Percentiles rank a stretch among this genome's conserved stretches.
Evolutionary conservation across 116 monocot genomes (phyloP).

Genomic region (Dioscorea cayenensis): DNA sequence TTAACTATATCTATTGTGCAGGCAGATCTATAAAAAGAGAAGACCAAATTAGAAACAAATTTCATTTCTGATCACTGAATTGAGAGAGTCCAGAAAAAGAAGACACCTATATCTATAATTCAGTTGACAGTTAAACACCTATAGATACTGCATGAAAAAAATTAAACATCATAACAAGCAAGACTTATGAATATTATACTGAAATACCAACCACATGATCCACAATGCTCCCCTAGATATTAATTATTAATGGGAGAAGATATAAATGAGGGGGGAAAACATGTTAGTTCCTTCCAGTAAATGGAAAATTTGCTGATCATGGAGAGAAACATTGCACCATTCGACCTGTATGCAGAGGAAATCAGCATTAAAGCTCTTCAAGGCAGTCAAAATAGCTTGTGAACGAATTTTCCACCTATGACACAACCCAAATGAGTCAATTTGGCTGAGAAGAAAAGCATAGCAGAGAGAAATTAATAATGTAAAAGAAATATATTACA

Average conservation of each 20-base stretch:
- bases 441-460: not conserved
- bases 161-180: too few species aligned
- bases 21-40: too few species aligned
- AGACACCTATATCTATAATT: too few species aligned
- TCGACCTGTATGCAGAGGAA: slow-evolving; percentile 81
- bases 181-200: too few species aligned
- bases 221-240: not conserved
- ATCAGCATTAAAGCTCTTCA: slow-evolving; percentile 66
- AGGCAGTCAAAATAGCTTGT: slow-evolving; percentile 52
- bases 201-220: not conserved
- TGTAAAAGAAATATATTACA: too few species aligned
- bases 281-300: not conserved
- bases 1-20: too few species aligned
- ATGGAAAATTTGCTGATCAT: not conserved
- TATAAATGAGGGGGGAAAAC: not conserved
- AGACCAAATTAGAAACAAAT: too few species aligned
- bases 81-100: too few species aligned
- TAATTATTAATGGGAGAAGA: too few species aligned
- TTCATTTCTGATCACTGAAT: too few species aligned
- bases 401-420: slow-evolving; percentile 88
- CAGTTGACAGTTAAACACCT: too few species aligned
- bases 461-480: not conserved
- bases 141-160: too few species aligned
- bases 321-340: not conserved
- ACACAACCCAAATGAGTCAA: slow-evolving; percentile 2